Evolutionary conservation across 2,329 filamentous ascomycete species (phyloP), one percentile per base, ranked within the genome.

Genomic region (Trichoderma atrobrunneum): DNA sequence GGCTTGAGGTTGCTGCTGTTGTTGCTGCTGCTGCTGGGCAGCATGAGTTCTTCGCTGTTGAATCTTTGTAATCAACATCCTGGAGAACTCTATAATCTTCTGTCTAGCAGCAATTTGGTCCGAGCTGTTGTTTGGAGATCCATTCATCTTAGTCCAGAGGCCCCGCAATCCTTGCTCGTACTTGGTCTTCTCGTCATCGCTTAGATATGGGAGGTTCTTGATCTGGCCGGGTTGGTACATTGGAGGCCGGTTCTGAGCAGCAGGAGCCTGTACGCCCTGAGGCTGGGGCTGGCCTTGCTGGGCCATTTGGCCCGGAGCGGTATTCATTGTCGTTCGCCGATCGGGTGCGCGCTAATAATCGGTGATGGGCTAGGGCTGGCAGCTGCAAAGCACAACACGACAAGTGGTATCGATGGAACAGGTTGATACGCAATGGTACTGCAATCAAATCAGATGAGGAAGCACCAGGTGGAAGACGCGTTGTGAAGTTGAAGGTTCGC

Each of bases 61-160:
- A 6, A 89, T 83, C 78, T 89, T 90, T 0, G 78, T 79, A 3
- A 84, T 79, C 2, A 91, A 83, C 79, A 88, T 89, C 57, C 84
- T 84, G 0, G 89, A 88, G 77, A 91, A 91, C 10, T 91, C 88
- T 7, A 82, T 79, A 26, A 91, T 87, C 80, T 90, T 91, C 54
- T 84, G 84, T 74, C 85, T 86, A 0, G 89, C 88, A 0, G 82
- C 81, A 28, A 83, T 78, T 60, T 90, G 85, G 26, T 86, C 84
- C 0, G 77, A 76, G 4, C 87, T 87, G 26, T 86, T 86, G 1
- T 83, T 81, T 0, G 84, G 79, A 0, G 82, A 80, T 24, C 82
- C 85, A 72, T 87, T 85, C 60, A 87, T 85, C 54, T 87, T 83
- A 26, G 80, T 83, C 85, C 88, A 91, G 0, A 91, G 80, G 2